These are phyloP conservation scores for Exophiala bonariae DNA, from an alignment of 2,329 filamentous ascomycete genomes.

Conservation along the genomic window DNA sequence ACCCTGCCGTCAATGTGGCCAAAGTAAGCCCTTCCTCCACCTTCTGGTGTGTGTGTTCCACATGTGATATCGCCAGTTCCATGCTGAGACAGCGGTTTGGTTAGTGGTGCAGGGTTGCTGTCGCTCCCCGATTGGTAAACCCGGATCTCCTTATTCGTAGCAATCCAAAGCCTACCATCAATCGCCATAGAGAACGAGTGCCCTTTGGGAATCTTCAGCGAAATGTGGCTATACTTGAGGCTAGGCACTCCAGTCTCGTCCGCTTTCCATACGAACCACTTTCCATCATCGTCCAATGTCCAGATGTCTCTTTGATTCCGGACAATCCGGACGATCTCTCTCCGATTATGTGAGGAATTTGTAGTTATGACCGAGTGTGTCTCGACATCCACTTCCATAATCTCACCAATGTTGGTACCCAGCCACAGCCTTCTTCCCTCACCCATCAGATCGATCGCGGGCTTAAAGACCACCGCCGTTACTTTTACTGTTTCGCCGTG, in stretches of 20 bases:
- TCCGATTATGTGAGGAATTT: constrained; percentile 72
- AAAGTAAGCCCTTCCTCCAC: constrained; percentile 80
- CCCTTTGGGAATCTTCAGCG: constrained; percentile 74
- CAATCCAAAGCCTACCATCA: constrained; percentile 84
- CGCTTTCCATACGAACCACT: constrained; percentile 82
- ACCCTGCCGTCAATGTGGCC: constrained; percentile 93
- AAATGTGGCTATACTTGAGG: constrained; percentile 71
- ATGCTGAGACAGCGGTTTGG: constrained; percentile 66
- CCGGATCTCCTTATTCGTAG: constrained; percentile 80
- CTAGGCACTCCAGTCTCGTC: constrained; percentile 73
- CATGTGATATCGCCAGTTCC: constrained; percentile 85
- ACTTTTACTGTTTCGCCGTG: constrained; percentile 85
- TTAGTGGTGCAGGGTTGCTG: constrained; percentile 56
- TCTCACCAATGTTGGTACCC: constrained; percentile 82
- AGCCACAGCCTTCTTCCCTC: constrained; percentile 86
- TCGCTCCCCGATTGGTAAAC: constrained; percentile 76
- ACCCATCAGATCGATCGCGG: constrained; percentile 71
- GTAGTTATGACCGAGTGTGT: constrained; percentile 69
- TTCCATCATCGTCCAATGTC: constrained; percentile 88
- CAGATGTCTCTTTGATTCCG: constrained; percentile 87
- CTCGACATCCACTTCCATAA: constrained; percentile 82
- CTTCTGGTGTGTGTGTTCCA: constrained; percentile 71
- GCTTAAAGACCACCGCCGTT: constrained; percentile 81
- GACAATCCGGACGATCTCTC: constrained; percentile 81
- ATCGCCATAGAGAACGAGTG: constrained; percentile 88